These are phyloP conservation scores for Alternaria sp. DNA, from an alignment of 2,329 filamentous ascomycete genomes.

Conservation along the genomic window DNA sequence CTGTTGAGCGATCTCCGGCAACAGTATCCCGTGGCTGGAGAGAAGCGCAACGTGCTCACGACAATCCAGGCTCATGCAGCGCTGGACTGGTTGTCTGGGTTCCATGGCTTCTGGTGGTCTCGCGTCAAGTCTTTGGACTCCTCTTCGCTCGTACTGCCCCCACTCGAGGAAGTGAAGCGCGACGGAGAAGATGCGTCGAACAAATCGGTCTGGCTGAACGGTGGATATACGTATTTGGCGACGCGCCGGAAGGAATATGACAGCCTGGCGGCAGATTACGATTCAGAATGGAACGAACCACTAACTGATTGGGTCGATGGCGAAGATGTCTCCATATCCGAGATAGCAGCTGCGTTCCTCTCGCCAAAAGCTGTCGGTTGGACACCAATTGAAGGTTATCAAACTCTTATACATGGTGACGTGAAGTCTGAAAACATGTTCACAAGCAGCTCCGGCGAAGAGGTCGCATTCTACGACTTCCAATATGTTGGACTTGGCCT, in stretches of 20 bases:
- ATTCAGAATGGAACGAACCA: slow-evolving; percentile 64
- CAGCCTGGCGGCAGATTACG: slow-evolving; percentile 56
- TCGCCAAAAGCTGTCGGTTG: slow-evolving; percentile 48
- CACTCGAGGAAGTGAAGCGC: slow-evolving; percentile 61
- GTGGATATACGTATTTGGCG: slow-evolving; percentile 74
- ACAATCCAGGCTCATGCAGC: slow-evolving; percentile 62
- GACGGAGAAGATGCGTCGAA: slow-evolving; percentile 34
- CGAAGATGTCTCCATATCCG: slow-evolving; percentile 55
- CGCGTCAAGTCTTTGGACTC: slow-evolving; percentile 37
- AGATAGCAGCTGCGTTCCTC: slow-evolving; percentile 63
- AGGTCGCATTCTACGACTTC: slow-evolving; percentile 73
- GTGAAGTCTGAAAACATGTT: slow-evolving; percentile 76
- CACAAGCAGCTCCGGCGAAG: slow-evolving; percentile 58
- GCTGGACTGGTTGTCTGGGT: slow-evolving; percentile 69
- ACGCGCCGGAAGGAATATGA: slow-evolving; percentile 68
- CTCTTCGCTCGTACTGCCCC: slow-evolving; percentile 60
- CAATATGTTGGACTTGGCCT: slow-evolving; percentile 73
- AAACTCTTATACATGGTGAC: slow-evolving; percentile 73
- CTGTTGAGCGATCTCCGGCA: slow-evolving; percentile 66
- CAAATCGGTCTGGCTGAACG: slow-evolving; percentile 66
- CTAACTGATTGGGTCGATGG: slow-evolving; percentile 55
- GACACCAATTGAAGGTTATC: slow-evolving; percentile 51
- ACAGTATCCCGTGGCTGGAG: slow-evolving; percentile 65
- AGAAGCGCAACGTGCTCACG: slow-evolving; percentile 61
- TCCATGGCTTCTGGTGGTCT: slow-evolving; percentile 66